Conservation (phyloP, 805 yeast species). For the Danielozyma ontarioensis region DNA sequence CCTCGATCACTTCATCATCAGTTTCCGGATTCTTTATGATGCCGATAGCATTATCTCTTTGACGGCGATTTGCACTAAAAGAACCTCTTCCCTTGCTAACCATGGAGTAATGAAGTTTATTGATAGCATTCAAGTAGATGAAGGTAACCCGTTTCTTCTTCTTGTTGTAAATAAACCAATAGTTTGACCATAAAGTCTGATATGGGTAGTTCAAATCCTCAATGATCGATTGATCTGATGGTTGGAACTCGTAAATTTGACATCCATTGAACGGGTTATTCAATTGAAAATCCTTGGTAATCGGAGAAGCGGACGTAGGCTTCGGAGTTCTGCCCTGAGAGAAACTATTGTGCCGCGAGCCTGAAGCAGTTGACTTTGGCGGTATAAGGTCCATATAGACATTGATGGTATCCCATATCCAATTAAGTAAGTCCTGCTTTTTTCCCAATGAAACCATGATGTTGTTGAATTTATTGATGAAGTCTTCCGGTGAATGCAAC, state of each 20-base stretch:
- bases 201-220: conserved; percentile 52
- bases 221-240: conserved; percentile 53
- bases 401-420: conserved; percentile 88
- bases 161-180: conserved; percentile 91
- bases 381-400: conserved; percentile 67
- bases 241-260: conserved; percentile 59
- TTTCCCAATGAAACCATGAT: conserved; percentile 52
- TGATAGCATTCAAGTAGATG: conserved; percentile 57
- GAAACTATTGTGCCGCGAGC: conserved; percentile 25
- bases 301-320: background rate
- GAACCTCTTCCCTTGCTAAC: conserved; percentile 19
- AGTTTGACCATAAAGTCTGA: conserved; percentile 63
- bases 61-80: conserved; percentile 4
- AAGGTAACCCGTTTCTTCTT: conserved; percentile 89
- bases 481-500: conserved; percentile 35
- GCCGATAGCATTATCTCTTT: conserved; percentile 3
- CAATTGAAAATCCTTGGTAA: background rate
- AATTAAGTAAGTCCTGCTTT: conserved; percentile 40
- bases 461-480: conserved; percentile 68
- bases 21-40: conserved; percentile 4
- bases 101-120: conserved; percentile 33
- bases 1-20: conserved; percentile 10
- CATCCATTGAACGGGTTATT: conserved; percentile 44
- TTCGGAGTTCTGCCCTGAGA: conserved; percentile 1
- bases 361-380: conserved; percentile 16